Conservation (phyloP, 495 filamentous ascomycete species). For the Aspergillus conjunctus region DNA sequence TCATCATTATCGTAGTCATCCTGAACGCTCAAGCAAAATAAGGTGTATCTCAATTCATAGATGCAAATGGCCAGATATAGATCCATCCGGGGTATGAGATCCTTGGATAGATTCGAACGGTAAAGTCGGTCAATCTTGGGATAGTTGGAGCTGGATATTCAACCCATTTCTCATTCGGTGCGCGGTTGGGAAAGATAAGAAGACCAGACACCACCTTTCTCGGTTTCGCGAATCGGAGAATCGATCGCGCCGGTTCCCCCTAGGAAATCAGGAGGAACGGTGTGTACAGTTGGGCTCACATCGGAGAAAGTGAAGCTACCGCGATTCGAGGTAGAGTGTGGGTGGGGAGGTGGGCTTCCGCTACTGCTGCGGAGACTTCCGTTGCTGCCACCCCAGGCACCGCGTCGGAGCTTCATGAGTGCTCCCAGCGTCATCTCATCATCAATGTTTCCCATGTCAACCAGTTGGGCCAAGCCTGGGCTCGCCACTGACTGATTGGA, state of each 20-base stretch:
- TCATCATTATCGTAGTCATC: constrained; percentile 16
- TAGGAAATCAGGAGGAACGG: constrained; percentile 26
- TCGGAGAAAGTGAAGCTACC: constrained; percentile 43
- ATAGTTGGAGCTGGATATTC: neutral
- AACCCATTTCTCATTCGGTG: neutral
- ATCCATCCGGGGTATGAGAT: neutral
- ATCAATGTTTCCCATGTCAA: constrained; percentile 65
- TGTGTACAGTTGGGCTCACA: constrained; percentile 36
- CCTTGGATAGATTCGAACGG: too few species aligned
- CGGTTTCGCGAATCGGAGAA: constrained; percentile 20
- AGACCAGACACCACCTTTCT: constrained; percentile 17
- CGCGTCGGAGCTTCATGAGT: constrained; percentile 69
- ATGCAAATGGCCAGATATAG: neutral
- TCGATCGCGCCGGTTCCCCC: constrained; percentile 20
- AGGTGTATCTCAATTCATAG: neutral
- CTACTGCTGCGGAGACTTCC: constrained; percentile 67
- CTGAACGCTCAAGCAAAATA: constrained; percentile 11
- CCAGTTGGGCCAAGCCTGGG: constrained; percentile 72
- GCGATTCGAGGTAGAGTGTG: constrained; percentile 37
- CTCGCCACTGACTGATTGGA: constrained; percentile 49
- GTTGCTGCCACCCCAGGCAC: constrained; percentile 81
- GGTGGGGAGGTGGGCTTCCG: constrained; percentile 56
- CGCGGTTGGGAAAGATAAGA: constrained; percentile 11
- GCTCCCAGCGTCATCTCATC: constrained; percentile 73
- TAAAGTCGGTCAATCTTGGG: too few species aligned